Conservation (phyloP, 139 green algal genomes). For the Micractinium sp. region DNA sequence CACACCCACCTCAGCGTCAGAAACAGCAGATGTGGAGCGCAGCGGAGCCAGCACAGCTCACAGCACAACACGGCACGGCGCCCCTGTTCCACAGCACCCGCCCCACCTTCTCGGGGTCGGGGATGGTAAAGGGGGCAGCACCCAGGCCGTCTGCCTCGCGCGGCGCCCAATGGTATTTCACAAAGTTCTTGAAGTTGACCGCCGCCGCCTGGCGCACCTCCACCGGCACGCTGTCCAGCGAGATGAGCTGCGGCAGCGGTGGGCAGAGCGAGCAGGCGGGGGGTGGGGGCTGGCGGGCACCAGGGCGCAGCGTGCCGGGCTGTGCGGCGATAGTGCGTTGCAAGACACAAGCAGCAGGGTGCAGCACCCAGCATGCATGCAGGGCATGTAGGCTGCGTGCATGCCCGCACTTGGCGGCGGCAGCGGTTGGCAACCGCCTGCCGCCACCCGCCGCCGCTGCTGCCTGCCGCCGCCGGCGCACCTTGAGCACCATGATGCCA, state of each 20-base stretch:
- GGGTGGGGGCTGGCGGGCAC: background rate
- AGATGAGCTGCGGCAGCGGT: slow-evolving; percentile 65
- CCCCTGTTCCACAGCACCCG: background rate
- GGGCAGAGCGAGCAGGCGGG: background rate
- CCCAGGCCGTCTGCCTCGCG: slow-evolving; percentile 16
- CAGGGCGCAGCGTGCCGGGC: background rate
- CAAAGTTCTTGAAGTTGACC: slow-evolving; percentile 98
- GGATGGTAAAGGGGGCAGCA: slow-evolving; percentile 45
- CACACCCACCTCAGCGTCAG: too few species aligned
- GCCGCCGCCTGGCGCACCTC: slow-evolving; percentile 89
- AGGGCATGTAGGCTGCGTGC: background rate
- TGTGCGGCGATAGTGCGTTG: background rate
- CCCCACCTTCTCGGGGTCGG: slow-evolving; percentile 66
- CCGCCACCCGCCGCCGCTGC: background rate
- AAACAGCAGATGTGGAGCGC: too few species aligned
- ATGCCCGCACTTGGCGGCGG: background rate
- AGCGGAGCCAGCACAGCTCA: background rate
- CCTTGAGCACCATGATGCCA: slow-evolving; percentile 79
- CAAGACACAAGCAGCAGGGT: background rate
- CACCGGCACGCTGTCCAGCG: slow-evolving; percentile 57
- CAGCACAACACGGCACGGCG: background rate
- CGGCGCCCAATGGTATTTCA: slow-evolving; percentile 88
- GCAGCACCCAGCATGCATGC: too few species aligned
- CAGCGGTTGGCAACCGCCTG: slow-evolving; percentile 14
- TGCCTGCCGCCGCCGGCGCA: slow-evolving; percentile 31